Percentiles rank a stretch among this genome's conserved stretches.
phyloP scores from a whole-genome alignment of 2,329 filamentous ascomycete species.

The Scytalidium lignicola region DNA sequence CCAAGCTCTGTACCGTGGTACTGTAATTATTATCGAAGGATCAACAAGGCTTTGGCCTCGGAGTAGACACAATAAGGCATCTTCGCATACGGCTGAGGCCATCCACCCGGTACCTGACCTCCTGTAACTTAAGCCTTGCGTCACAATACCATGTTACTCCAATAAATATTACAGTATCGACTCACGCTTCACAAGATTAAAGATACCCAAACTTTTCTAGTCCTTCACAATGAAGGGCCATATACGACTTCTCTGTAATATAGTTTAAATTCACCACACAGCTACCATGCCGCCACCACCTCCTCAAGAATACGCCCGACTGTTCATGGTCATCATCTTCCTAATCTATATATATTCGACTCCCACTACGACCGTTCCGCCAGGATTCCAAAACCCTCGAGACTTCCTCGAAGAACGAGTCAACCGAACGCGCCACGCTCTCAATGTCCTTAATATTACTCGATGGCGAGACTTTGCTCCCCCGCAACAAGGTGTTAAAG shows the following conservation, averaged over 20 bases:
- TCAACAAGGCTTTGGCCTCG: background rate
- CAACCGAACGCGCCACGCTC: slow-evolving; percentile 45
- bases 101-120: background rate
- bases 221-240: background rate
- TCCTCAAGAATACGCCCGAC: slow-evolving; percentile 21
- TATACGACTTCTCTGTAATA: background rate
- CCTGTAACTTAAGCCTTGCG: background rate
- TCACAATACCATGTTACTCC: no score
- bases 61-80: background rate
- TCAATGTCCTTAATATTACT: slow-evolving; percentile 49
- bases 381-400: slow-evolving; percentile 38
- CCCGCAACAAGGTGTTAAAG: slow-evolving; percentile 7
- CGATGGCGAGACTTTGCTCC: slow-evolving; percentile 58
- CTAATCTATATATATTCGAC: slow-evolving; percentile 27
- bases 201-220: background rate
- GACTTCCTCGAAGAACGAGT: slow-evolving; percentile 41
- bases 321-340: slow-evolving; percentile 24
- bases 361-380: slow-evolving; percentile 20
- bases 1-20: background rate
- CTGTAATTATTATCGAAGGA: background rate
- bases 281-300: slow-evolving; percentile 19
- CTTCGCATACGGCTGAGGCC: background rate
- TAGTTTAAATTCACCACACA: slow-evolving; percentile 4
- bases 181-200: background rate
- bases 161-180: no score